phyloP scores from a whole-genome alignment of 2,329 filamentous ascomycete genomes.

The Fusarium euwallaceae region DNA sequence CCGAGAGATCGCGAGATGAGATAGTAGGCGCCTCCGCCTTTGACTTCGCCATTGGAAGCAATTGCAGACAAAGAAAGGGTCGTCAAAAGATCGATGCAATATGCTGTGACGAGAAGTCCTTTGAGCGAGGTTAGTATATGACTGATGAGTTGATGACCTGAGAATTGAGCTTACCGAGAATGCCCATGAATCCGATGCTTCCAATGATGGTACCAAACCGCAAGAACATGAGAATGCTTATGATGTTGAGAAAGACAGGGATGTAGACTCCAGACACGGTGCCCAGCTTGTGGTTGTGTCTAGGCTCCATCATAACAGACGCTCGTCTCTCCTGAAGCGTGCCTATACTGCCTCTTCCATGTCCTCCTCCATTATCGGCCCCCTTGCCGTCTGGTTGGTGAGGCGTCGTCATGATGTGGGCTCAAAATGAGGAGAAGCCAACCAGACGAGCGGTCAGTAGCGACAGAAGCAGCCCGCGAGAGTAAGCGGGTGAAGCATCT shows the following conservation, averaged over 20 bases:
- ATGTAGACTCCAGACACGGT: conserved; percentile 86
- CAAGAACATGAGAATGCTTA: conserved; percentile 93
- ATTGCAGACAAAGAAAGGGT: conserved; percentile 90
- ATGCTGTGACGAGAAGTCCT: conserved; percentile 82
- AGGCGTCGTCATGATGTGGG: conserved; percentile 39
- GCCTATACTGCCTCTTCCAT: conserved; percentile 12
- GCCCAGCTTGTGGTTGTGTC: conserved; percentile 74
- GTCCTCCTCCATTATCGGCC: conserved; percentile 20
- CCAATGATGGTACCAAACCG: conserved; percentile 88
- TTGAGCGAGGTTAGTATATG: conserved; percentile 8
- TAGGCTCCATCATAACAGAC: conserved; percentile 50
- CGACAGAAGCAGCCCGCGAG: conserved; percentile 23
- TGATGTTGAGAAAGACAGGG: conserved; percentile 88
- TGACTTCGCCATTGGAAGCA: conserved; percentile 89
- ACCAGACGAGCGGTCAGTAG: conserved; percentile 35
- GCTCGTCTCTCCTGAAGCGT: conserved; percentile 25
- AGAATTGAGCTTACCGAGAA: conserved; percentile 71
- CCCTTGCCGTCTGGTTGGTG: conserved; percentile 33
- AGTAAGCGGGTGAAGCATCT: conserved; percentile 16
- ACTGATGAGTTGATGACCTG: not conserved
- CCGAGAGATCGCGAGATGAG: conserved; percentile 88
- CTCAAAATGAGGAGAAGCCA: conserved; percentile 8
- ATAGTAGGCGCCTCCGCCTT: conserved; percentile 89
- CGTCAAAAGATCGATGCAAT: conserved; percentile 85
- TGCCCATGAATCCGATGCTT: conserved; percentile 82